Conservation (phyloP, 176 grass and related monocot genomes). For the Triticum turgidum region DNA sequence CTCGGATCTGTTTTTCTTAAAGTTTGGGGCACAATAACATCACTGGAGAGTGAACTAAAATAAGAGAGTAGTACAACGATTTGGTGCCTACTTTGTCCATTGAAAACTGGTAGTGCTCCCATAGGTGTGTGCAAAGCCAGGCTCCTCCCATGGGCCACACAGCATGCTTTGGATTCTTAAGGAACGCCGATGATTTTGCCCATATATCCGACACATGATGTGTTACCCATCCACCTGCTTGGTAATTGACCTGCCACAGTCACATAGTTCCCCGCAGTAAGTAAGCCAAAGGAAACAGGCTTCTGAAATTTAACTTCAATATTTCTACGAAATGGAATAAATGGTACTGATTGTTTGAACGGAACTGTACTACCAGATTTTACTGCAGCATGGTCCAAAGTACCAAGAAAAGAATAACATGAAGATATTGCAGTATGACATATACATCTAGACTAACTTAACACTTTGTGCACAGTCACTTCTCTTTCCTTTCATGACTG, state of each 20-base stretch:
- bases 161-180: conserved; percentile 50
- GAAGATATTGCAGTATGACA: neutral
- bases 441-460: neutral
- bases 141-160: conserved; percentile 91
- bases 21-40: too few relatives aligned
- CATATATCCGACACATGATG: conserved; percentile 82
- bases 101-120: conserved; percentile 71
- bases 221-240: conserved; percentile 62
- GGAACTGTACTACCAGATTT: neutral
- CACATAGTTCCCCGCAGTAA: neutral
- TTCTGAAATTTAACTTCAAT: neutral
- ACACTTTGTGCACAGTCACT: neutral
- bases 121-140: conserved; percentile 83
- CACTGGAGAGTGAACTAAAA: neutral
- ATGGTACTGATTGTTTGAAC: neutral
- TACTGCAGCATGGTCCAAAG: neutral
- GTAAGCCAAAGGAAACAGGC: neutral
- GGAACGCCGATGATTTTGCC: conserved; percentile 78
- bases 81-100: conserved; percentile 63
- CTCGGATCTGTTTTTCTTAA: neutral
- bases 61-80: neutral
- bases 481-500: neutral
- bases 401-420: neutral
- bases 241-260: conserved; percentile 67
- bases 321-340: neutral